Evolutionary conservation across 306 rosid species (phyloP).

Genomic region (Trifolium repens): DNA sequence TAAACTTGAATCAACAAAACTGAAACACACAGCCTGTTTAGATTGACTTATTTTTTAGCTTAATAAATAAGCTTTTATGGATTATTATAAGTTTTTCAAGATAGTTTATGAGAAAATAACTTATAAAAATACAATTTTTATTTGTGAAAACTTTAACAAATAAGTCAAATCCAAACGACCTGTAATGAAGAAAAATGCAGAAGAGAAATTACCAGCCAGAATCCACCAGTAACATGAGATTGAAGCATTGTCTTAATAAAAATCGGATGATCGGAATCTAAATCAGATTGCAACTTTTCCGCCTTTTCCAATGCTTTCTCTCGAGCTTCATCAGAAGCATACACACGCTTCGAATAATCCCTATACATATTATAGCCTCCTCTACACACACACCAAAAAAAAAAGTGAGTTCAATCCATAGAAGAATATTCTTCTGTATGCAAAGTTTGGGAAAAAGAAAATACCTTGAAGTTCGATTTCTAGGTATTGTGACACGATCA

Average conservation of each 20-base stretch:
- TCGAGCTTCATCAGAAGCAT: constrained; percentile 69
- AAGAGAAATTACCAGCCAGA: constrained; percentile 72
- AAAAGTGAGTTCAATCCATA: background rate
- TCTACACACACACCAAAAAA: constrained; percentile 18
- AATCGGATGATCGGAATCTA: constrained; percentile 54
- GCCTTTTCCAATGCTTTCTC: constrained; percentile 64
- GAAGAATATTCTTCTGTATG: background rate
- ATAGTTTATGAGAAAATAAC: too few relatives aligned
- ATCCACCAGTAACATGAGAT: constrained; percentile 86
- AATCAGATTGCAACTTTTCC: constrained; percentile 47
- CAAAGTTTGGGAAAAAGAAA: background rate
- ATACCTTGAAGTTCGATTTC: constrained; percentile 68
- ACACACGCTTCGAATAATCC: constrained; percentile 64
- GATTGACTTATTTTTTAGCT: too few relatives aligned
- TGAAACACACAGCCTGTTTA: background rate
- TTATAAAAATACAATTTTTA: too few relatives aligned
- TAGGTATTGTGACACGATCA: constrained; percentile 56
- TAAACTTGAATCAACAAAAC: background rate
- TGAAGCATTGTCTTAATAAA: constrained; percentile 79
- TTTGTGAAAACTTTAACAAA: too few relatives aligned
- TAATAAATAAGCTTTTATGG: too few relatives aligned
- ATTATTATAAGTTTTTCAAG: too few relatives aligned
- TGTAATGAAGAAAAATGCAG: background rate
- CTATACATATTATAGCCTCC: constrained; percentile 47
- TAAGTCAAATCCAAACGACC: too few relatives aligned